These are phyloP conservation scores for Yamagishiella unicocca DNA, from an alignment of 139 green algal genomes.

Conservation along the genomic window DNA sequence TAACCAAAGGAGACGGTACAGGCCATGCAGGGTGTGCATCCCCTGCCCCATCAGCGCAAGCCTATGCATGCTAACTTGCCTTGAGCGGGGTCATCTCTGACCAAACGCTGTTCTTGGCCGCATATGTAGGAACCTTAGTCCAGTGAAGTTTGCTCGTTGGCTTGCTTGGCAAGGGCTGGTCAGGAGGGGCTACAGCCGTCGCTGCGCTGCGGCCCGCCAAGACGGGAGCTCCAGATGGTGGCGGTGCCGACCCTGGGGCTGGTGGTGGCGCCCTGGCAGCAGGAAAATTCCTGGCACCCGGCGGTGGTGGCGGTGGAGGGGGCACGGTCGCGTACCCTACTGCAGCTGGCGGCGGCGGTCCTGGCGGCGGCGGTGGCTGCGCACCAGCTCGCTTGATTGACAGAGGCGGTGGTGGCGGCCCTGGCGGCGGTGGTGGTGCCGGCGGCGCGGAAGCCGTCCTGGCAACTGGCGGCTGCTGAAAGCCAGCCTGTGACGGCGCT, in stretches of 20 bases:
- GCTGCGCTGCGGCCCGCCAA: not conserved
- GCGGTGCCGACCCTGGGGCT: not conserved
- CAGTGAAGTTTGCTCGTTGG: constrained; percentile 64
- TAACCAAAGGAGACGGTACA: no score
- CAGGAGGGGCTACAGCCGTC: not conserved
- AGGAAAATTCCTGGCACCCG: not conserved
- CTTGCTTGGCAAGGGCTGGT: constrained; percentile 39
- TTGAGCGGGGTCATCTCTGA: constrained; percentile 22
- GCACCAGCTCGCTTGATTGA: not conserved
- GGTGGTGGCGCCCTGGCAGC: not conserved
- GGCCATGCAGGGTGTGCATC: no score
- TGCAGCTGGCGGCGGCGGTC: not conserved
- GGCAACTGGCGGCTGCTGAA: not conserved
- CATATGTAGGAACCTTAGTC: constrained; percentile 54
- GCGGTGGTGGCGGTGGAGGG: not conserved
- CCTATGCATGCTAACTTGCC: constrained; percentile 32
- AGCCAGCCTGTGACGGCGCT: not conserved
- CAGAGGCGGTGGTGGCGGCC: not conserved
- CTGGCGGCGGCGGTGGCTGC: not conserved
- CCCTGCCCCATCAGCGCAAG: no score
- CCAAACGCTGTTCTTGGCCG: constrained; percentile 58
- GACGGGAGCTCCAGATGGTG: not conserved
- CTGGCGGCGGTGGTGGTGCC: constrained; percentile 33
- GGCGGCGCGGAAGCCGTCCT: not conserved
- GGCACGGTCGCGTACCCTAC: not conserved